Conservation (phyloP, 306 rosid genomes). For the Pyrus bretschneideri region DNA sequence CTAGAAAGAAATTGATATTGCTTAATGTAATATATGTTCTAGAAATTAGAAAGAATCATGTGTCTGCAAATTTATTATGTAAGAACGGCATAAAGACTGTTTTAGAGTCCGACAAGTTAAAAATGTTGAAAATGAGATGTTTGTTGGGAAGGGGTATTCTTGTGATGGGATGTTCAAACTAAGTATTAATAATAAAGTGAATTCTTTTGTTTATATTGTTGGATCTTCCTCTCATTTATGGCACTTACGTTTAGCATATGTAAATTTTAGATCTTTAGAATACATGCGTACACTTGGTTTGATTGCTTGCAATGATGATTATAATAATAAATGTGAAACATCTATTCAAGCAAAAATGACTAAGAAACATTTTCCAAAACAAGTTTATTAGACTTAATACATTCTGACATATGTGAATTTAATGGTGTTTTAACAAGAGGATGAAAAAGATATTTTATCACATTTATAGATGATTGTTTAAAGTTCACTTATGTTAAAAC, state of each 20-base stretch:
- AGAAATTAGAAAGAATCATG: neutral
- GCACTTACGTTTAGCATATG: neutral
- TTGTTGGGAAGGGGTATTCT: no score
- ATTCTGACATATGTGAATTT: neutral
- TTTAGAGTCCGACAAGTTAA: no score
- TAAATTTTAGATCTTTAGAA: neutral
- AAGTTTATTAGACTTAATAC: neutral
- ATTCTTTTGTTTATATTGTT: no score
- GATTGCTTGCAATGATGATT: neutral
- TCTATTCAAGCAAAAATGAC: neutral
- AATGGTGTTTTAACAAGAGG: neutral
- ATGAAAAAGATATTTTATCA: no score
- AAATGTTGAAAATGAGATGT: no score
- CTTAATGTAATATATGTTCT: neutral
- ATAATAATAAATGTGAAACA: neutral
- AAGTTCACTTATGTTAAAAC: no score
- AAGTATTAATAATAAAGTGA: no score
- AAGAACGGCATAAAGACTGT: no score
- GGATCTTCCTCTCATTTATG: neutral
- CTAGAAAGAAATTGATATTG: neutral
- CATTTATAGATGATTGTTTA: no score
- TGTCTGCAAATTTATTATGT: no score
- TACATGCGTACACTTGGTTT: neutral
- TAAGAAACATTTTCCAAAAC: constrained; percentile 2
- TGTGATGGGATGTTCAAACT: no score